These are phyloP conservation scores for Magnolia sinica DNA, from an alignment of 164 flowering plant genomes.

Conservation along the genomic window DNA sequence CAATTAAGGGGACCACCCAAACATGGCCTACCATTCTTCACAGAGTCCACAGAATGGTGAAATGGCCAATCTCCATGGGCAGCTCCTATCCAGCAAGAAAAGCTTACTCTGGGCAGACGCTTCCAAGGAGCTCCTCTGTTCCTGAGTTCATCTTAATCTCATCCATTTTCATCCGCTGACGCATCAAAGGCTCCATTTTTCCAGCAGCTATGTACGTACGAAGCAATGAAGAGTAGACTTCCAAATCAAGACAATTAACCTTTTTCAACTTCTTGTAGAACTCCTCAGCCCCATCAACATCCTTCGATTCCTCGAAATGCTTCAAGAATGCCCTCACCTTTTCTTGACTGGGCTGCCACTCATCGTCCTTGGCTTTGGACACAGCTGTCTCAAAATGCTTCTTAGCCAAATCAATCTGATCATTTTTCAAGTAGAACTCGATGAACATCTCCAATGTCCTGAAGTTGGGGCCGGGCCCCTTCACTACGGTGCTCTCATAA, in stretches of 20 bases:
- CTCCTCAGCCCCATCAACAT: constrained; percentile 54
- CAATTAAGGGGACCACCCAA: too few species aligned
- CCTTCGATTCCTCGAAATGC: constrained; percentile 38
- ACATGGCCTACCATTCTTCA: too few species aligned
- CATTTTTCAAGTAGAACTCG: constrained; percentile 33
- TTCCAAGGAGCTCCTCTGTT: constrained; percentile 40
- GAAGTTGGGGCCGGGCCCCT: constrained; percentile 24
- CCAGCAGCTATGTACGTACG: constrained; percentile 48
- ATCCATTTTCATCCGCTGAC: constrained; percentile 41
- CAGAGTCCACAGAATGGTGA: too few species aligned
- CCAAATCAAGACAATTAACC: constrained; percentile 28
- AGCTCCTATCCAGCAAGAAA: too few species aligned
- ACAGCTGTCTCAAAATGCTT: constrained; percentile 35
- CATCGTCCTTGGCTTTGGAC: constrained; percentile 19
- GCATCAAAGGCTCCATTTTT: constrained; percentile 38
- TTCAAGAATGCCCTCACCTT: constrained; percentile 34
- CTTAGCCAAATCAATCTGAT: constrained; percentile 37
- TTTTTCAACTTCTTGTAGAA: constrained; percentile 46
- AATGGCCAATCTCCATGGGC: too few species aligned
- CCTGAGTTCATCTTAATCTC: constrained; percentile 43
- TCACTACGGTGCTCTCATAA: constrained; percentile 28
- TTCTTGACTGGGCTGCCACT: constrained; percentile 41
- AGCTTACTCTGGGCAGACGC: constrained; percentile 22
- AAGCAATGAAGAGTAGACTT: constrained; percentile 35
- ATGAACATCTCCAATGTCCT: constrained; percentile 43